Conservation (phyloP, 1,139 yeast species). For the Geotrichum macrosporum region DNA sequence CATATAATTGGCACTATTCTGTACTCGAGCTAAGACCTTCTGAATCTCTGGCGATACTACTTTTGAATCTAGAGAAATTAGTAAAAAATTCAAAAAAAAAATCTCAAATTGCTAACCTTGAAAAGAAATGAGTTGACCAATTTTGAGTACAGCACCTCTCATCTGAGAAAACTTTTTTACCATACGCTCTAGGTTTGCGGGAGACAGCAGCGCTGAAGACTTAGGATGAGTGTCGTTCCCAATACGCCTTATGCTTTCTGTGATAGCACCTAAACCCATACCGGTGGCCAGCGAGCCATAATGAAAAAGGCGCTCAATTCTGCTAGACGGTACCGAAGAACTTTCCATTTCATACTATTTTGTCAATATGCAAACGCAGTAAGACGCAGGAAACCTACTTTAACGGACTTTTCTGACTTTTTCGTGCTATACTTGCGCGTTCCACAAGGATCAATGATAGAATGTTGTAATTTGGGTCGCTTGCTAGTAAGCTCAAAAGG, state of each 20-base stretch:
- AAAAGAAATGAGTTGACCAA: constrained; percentile 93
- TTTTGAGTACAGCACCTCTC: constrained; percentile 97
- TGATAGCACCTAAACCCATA: constrained; percentile 78
- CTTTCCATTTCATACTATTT: constrained; percentile 48
- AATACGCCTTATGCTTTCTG: constrained; percentile 68
- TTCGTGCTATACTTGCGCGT: constrained; percentile 15
- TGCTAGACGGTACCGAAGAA: constrained; percentile 78
- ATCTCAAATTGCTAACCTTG: no score
- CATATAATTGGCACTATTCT: constrained; percentile 94
- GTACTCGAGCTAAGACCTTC: constrained; percentile 74
- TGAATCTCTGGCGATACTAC: constrained; percentile 83
- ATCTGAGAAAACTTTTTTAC: constrained; percentile 83
- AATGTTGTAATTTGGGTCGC: background rate
- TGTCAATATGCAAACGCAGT: background rate
- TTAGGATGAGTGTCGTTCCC: constrained; percentile 42
- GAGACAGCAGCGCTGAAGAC: constrained; percentile 59
- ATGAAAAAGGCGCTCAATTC: constrained; percentile 83
- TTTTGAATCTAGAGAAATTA: constrained; percentile 46
- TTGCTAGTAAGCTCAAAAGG: constrained; percentile 1
- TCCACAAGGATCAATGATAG: background rate
- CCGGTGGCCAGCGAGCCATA: constrained; percentile 93
- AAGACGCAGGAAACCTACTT: background rate
- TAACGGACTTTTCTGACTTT: constrained; percentile 15
- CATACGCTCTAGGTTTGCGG: constrained; percentile 80
- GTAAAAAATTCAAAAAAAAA: no score